Evolutionary conservation across 23 red algal species (phyloP), one percentile per base, ranked within the genome.

Genomic region (Gracilariopsis chorda): DNA sequence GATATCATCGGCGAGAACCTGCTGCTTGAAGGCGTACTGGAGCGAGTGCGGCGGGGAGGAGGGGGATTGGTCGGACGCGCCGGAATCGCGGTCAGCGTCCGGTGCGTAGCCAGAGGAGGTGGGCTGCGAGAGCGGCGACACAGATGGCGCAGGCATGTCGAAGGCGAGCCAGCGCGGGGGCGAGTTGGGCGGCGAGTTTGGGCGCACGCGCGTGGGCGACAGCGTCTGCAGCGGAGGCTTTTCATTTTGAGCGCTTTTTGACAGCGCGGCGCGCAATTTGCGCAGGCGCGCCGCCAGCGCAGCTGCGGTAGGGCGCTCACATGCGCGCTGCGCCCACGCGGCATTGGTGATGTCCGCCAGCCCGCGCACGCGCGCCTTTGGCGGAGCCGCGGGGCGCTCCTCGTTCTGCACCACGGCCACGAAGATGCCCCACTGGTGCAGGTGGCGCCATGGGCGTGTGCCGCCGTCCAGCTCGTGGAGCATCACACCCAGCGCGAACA

Each of bases 401-500:
- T 27, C 35, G 46, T 41, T 27, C 82, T 44, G 19, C 29, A 14
- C 48, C n/a, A 76, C 90, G 19, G 51, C 73, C 24, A 37, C 79
- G 36, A 61, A 70, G 21, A 81, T 58, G 55, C 42, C 20, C 58
- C 53, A 79, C 59, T 64, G 32, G 57, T 47, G 43, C 20, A 91
- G 43, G 0, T 13, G 30, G 29, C 19, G 20, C 87, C 78, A 92
- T 27, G 89, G 89, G 1, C 24, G 40, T 9, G 16, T 10, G 21
- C 34, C 61, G 48, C 58, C 42, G 39, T 62, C 76, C 32, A 93
- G 81, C 55, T 93, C 78, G 42, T 86, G 78, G 45, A 93, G 64
- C 47, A 93, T 23, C 65, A 93, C 64, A 20, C 17, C 90, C 56
- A 93, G 52, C 41, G 90, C 78, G 70, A 63, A 93, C 28, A 93